Evolutionary conservation across 768 basidiomycete species (phyloP).

Genomic region (Lactarius hengduanensis): DNA sequence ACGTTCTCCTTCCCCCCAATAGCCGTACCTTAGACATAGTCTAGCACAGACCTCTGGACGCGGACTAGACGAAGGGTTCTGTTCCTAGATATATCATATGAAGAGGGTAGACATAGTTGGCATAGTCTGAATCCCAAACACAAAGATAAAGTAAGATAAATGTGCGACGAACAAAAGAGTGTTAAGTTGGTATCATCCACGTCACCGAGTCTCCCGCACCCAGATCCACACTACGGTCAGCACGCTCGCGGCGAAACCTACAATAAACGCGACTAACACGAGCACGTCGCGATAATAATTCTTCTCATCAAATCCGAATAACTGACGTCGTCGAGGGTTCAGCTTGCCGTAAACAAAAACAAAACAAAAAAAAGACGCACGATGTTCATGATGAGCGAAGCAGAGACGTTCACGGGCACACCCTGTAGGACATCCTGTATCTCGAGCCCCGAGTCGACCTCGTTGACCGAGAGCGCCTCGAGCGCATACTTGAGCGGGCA

Average conservation of each 20-base stretch:
- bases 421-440: constrained; percentile 78
- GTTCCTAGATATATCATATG: constrained; percentile 11
- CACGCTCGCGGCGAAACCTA: constrained; percentile 71
- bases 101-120: constrained; percentile 4
- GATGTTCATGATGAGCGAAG: constrained; percentile 80
- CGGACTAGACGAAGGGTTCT: constrained; percentile 1
- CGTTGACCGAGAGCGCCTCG: constrained; percentile 90
- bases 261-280: constrained; percentile 82
- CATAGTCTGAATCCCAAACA: background rate
- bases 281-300: constrained; percentile 91
- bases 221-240: constrained; percentile 74
- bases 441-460: constrained; percentile 84
- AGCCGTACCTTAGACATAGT: constrained; percentile 6
- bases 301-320: constrained; percentile 82
- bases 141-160: background rate
- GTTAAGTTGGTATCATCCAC: background rate
- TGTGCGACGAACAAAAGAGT: background rate
- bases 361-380: constrained; percentile 41
- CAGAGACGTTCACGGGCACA: constrained; percentile 79
- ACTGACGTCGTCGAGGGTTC: constrained; percentile 37
- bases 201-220: constrained; percentile 71
- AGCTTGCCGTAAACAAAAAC: background rate
- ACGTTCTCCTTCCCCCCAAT: background rate
- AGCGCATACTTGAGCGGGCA: constrained; percentile 79
- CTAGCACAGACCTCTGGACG: background rate